Conservation (phyloP, 2,329 filamentous ascomycete genomes). For the Stagonosporopsis cucurbitacearum region DNA sequence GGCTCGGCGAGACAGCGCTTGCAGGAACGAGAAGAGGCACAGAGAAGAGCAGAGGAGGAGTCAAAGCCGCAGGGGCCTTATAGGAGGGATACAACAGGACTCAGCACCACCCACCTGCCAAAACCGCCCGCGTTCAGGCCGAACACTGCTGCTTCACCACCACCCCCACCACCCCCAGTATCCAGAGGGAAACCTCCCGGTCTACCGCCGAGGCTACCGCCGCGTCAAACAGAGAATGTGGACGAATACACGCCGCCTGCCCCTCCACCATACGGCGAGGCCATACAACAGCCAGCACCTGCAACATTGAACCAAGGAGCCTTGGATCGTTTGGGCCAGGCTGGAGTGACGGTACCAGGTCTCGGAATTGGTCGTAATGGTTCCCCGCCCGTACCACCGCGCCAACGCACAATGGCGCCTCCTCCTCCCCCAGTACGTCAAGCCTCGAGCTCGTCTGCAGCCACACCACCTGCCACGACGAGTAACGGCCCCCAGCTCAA, state of each 20-base stretch:
- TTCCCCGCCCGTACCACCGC: conserved; percentile 43
- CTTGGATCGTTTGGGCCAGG: conserved; percentile 69
- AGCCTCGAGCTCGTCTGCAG: conserved; percentile 28
- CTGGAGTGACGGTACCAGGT: conserved; percentile 79
- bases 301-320: conserved; percentile 64
- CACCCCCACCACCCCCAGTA: conserved; percentile 33
- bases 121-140: conserved; percentile 68
- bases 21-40: conserved; percentile 46
- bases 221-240: conserved; percentile 65
- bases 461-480: conserved; percentile 24
- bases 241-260: conserved; percentile 54
- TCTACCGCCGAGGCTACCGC: conserved; percentile 74
- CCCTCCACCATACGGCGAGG: conserved; percentile 58
- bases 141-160: conserved; percentile 34
- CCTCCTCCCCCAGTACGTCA: conserved; percentile 41
- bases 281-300: conserved; percentile 36
- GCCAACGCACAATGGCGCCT: conserved; percentile 42
- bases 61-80: conserved; percentile 67
- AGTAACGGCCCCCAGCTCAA: conserved; percentile 58
- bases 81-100: conserved; percentile 71
- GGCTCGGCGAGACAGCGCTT: conserved; percentile 44
- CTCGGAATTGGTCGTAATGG: conserved; percentile 70
- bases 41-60: conserved; percentile 47
- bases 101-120: conserved; percentile 72
- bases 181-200: conserved; percentile 57